Conservation (phyloP, 371 early-diverging fungal species). For the Rhizopus delemar region DNA sequence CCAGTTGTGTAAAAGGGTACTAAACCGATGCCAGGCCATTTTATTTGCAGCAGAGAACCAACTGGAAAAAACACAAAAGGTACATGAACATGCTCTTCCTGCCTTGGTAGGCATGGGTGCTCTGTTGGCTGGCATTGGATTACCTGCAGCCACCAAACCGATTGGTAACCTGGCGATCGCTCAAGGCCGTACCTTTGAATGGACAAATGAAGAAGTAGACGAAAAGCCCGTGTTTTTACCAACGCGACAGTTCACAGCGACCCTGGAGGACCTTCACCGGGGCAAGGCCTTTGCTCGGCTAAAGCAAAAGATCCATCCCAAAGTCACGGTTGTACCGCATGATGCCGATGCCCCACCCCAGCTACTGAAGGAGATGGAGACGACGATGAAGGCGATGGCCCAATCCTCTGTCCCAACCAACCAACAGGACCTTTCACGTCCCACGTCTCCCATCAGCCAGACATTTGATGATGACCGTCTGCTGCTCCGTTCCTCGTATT, state of each 20-base stretch:
- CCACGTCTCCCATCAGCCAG: conserved; percentile 14
- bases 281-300: conserved; percentile 38
- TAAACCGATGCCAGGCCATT: conserved; percentile 73
- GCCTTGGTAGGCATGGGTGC: conserved; percentile 86
- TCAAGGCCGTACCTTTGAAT: conserved; percentile 65
- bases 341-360: conserved; percentile 18
- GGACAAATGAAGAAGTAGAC: conserved; percentile 12
- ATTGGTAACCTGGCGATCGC: conserved; percentile 76
- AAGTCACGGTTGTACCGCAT: conserved; percentile 14
- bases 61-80: conserved; percentile 43
- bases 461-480: conserved; percentile 40
- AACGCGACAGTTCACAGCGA: conserved; percentile 24
- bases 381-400: conserved; percentile 24
- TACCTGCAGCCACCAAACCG: conserved; percentile 66
- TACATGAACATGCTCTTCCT: conserved; percentile 74
- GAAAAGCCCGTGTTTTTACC: background rate
- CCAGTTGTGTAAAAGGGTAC: conserved; percentile 71
- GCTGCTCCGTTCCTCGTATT: conserved; percentile 59
- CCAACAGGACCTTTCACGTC: conserved; percentile 17
- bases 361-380: conserved; percentile 11
- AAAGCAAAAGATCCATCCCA: conserved; percentile 19
- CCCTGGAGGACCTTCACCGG: conserved; percentile 40
- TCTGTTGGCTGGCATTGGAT: conserved; percentile 71
- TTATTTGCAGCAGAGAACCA: conserved; percentile 54
- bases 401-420: conserved; percentile 27